Conservation (phyloP, 2,329 filamentous ascomycete genomes). For the Ophiostoma ips region DNA sequence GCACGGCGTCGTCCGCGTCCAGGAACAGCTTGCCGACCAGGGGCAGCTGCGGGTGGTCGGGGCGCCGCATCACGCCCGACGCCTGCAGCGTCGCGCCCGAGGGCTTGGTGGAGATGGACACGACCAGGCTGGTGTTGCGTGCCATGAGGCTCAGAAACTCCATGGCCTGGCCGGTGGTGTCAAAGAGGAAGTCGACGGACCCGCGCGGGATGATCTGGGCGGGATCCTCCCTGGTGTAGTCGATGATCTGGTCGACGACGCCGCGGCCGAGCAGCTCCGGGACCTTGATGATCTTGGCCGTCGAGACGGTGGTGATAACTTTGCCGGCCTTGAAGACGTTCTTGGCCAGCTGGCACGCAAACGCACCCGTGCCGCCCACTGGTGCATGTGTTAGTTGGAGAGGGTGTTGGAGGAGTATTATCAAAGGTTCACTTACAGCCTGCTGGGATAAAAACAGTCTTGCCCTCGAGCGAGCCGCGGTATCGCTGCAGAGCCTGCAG, state of each 20-base stretch:
- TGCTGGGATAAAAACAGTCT: conserved; percentile 37
- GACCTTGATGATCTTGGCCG: conserved; percentile 27
- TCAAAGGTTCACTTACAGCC: conserved; percentile 17
- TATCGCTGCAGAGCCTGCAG: conserved; percentile 1
- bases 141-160: neutral
- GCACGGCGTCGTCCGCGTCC: neutral
- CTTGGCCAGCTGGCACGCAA: conserved; percentile 35
- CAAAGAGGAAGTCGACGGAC: conserved; percentile 6
- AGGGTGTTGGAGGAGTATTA: no score
- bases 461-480: conserved; percentile 26
- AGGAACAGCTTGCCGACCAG: neutral
- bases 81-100: neutral
- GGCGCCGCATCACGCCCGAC: neutral
- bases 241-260: conserved; percentile 35
- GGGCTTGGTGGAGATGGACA: conserved; percentile 3
- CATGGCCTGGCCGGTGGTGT: conserved; percentile 6
- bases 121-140: neutral
- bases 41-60: neutral
- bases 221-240: conserved; percentile 30
- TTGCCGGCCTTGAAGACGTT: conserved; percentile 32
- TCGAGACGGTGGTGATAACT: conserved; percentile 39
- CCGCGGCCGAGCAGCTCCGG: conserved; percentile 23
- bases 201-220: neutral
- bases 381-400: neutral
- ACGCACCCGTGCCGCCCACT: conserved; percentile 32